Evolutionary conservation across 2,329 filamentous ascomycete genomes (phyloP), one percentile per base, ranked within the genome.

Genomic region (Aspergillus vadensis): DNA sequence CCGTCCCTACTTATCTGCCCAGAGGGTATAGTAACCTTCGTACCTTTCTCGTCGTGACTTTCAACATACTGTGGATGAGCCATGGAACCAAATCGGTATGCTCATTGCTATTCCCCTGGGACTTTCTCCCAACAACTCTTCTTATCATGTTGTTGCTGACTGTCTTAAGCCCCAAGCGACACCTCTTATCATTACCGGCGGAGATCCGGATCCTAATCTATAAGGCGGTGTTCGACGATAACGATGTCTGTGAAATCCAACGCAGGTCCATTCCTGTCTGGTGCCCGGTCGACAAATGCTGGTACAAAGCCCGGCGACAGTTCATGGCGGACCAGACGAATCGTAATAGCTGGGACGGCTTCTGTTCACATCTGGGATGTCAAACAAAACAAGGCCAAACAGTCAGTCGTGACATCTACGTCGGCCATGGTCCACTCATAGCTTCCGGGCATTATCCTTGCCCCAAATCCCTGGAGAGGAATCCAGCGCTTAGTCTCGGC

Each of bases 151-250:
- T 5, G 32, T 36, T 15, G 7, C 41, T 44, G 10, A 44, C 41
- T 32, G 25, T 23, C 10, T 17, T 4, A n/a, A 23, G 25, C 25
- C 47, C 44, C 23, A 49, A 44, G 19, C 21, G 39, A 17, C 38
- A 55, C 41, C 38, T 55, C 41, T 41, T 55, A 41, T 43, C 41
- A 5, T 41, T 55, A 25, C 52, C 52, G 25, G 38, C 52, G n/a
- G 52, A 55, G 38, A 55, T 55, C 38, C 52, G 52, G 17, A n/a
- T 55, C 19, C 52, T 55, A 5, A 55, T 55, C 17, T 55, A 55
- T n/a, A 44, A 43, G 17, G 38, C 38, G 17, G 38, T 55, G 21
- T 55, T 55, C 19, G 8, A 21, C 9, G 17, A 53, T 23, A 38
- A 21, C 7, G 15, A 50, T 4, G 23, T 7, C 9, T 44, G 38